Percentiles rank a stretch among this genome's conserved stretches.
These are phyloP conservation scores for Russula foetens DNA, from an alignment of 768 basidiomycete species.

Conservation along the genomic window DNA sequence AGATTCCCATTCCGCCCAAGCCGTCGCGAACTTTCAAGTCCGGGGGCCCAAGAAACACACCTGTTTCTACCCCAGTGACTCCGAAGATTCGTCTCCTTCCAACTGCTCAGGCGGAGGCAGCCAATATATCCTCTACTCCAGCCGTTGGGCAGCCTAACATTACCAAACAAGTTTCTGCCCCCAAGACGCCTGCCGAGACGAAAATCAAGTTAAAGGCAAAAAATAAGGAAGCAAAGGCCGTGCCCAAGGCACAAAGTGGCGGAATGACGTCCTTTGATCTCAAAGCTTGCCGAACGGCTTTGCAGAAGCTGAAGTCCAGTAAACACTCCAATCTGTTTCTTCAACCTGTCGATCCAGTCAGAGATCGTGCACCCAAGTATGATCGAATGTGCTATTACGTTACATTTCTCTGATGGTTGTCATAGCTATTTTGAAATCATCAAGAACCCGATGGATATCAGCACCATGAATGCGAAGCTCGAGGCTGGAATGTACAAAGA, in stretches of 20 bases:
- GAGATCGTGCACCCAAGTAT: constrained; percentile 87
- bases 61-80: constrained; percentile 26
- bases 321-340: constrained; percentile 70
- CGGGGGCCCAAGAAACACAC: constrained; percentile 29
- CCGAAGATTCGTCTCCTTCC: constrained; percentile 44
- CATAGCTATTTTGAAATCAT: constrained; percentile 84
- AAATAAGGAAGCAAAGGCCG: constrained; percentile 34
- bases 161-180: constrained; percentile 7
- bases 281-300: constrained; percentile 61
- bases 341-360: constrained; percentile 92
- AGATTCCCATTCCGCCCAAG: constrained; percentile 35
- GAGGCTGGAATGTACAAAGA: constrained; percentile 81
- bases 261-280: constrained; percentile 76
- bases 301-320: constrained; percentile 73
- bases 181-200: not conserved
- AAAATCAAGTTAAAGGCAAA: constrained; percentile 19
- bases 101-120: constrained; percentile 23
- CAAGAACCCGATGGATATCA: constrained; percentile 91
- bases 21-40: constrained; percentile 28
- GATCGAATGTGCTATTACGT: constrained; percentile 8
- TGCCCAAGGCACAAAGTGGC: constrained; percentile 62
- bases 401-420: not conserved
- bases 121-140: constrained; percentile 21
- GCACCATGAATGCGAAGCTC: constrained; percentile 80
- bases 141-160: not conserved